A percentile compares a stretch with the other conserved stretches of the same genome.
phyloP scores from a whole-genome alignment of 2,329 filamentous ascomycete genomes.

The Verticillium albo-atrum region DNA sequence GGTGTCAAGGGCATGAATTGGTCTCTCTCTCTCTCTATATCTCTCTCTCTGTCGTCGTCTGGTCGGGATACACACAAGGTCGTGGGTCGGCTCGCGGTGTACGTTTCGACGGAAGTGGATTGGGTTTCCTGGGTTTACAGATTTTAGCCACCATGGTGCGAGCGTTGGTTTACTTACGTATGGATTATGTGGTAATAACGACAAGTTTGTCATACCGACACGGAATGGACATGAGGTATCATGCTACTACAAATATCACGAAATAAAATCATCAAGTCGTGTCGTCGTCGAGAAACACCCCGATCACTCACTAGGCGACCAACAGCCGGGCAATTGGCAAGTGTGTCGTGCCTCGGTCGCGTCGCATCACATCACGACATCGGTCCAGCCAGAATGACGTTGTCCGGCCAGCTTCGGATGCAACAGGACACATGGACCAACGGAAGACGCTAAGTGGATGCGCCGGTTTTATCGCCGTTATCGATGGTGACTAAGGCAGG shows the following conservation, averaged over 20 bases:
- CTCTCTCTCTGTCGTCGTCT: too few species aligned
- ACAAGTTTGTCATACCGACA: background rate
- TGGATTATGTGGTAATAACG: background rate
- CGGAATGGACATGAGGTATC: background rate
- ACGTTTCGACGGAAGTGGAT: background rate
- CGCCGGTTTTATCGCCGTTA: background rate
- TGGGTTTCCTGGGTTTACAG: background rate
- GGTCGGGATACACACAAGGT: background rate
- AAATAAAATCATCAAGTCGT: too few species aligned
- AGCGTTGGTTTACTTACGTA: background rate
- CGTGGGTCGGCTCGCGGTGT: background rate
- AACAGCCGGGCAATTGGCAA: background rate
- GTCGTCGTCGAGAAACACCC: too few species aligned
- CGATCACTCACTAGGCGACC: background rate
- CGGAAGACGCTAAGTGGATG: slow-evolving; percentile 8
- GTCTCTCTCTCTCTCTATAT: too few species aligned
- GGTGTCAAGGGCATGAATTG: background rate
- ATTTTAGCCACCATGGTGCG: background rate
- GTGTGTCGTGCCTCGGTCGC: background rate
- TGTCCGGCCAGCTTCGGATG: background rate
- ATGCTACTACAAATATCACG: background rate
- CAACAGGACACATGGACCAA: slow-evolving; percentile 10
- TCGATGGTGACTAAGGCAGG: background rate
- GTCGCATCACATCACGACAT: background rate
- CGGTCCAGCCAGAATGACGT: background rate